These are phyloP conservation scores for Clathrus columnatus DNA, from an alignment of 768 basidiomycete species.

Conservation along the genomic window DNA sequence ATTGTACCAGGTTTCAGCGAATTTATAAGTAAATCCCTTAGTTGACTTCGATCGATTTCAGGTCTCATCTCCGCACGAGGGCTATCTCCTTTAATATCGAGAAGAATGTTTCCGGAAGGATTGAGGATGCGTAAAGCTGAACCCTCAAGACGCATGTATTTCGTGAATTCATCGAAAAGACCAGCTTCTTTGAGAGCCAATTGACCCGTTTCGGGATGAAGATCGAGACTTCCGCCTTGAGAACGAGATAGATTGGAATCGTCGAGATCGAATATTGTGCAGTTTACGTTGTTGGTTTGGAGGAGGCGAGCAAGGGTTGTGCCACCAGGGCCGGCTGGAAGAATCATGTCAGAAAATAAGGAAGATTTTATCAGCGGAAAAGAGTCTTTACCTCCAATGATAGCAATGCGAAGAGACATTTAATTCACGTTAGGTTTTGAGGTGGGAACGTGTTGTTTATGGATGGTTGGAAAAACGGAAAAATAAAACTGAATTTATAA, in stretches of 20 bases:
- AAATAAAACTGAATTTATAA: background rate
- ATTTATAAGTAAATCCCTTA: conserved; percentile 15
- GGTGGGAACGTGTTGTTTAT: background rate
- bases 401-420: background rate
- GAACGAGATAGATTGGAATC: conserved; percentile 7
- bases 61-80: background rate
- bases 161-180: conserved; percentile 17
- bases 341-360: conserved; percentile 13
- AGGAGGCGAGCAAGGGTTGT: conserved; percentile 22
- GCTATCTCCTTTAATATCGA: background rate
- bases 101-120: background rate
- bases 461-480: background rate
- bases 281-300: conserved; percentile 15
- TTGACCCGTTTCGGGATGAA: conserved; percentile 21
- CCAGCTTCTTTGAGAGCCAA: conserved; percentile 16
- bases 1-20: conserved; percentile 9
- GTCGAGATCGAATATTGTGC: conserved; percentile 21
- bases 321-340: conserved; percentile 23
- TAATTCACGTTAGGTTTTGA: background rate
- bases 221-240: conserved; percentile 23
- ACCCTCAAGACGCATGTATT: conserved; percentile 15
- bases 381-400: background rate
- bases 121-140: conserved; percentile 19
- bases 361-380: background rate
- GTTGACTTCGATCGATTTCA: background rate